Percentiles rank a stretch among this genome's conserved stretches.
Evolutionary conservation across 2,329 filamentous ascomycete species (phyloP).

Genomic region (Septoria petroselini): DNA sequence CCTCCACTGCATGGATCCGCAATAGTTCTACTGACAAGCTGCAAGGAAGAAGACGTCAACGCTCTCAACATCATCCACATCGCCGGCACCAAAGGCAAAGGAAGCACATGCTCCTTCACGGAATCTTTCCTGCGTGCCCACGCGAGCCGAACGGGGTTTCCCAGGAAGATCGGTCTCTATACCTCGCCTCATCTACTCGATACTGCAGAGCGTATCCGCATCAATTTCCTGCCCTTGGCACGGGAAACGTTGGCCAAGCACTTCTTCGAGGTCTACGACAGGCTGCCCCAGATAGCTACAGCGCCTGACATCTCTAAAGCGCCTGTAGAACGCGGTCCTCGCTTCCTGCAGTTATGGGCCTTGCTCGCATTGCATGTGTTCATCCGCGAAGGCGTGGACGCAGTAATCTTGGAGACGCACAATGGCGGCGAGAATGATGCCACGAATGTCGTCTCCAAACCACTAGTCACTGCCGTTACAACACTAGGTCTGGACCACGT

Average conservation of each 20-base stretch:
- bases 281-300: constrained; percentile 40
- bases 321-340: constrained; percentile 43
- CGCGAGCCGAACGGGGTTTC: constrained; percentile 47
- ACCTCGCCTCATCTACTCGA: constrained; percentile 81
- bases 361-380: constrained; percentile 83
- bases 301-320: constrained; percentile 60
- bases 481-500: constrained; percentile 82
- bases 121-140: constrained; percentile 63
- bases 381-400: constrained; percentile 68
- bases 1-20: no score
- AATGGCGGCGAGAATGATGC: constrained; percentile 90
- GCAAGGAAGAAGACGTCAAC: constrained; percentile 25
- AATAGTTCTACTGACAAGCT: neutral
- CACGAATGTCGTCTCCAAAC: constrained; percentile 74
- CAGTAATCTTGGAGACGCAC: constrained; percentile 82
- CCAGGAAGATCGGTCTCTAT: constrained; percentile 63
- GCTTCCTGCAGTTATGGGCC: constrained; percentile 83
- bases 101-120: constrained; percentile 77
- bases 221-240: constrained; percentile 67
- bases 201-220: constrained; percentile 76
- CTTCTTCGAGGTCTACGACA: constrained; percentile 81
- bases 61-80: constrained; percentile 63
- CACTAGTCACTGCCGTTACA: constrained; percentile 70
- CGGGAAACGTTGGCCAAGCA: constrained; percentile 67
- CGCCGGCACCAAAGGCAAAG: constrained; percentile 91